Percentiles rank a stretch among this genome's conserved stretches.
Conservation (phyloP, 129 eudicot genomes). For the Centaurea solstitialis region DNA sequence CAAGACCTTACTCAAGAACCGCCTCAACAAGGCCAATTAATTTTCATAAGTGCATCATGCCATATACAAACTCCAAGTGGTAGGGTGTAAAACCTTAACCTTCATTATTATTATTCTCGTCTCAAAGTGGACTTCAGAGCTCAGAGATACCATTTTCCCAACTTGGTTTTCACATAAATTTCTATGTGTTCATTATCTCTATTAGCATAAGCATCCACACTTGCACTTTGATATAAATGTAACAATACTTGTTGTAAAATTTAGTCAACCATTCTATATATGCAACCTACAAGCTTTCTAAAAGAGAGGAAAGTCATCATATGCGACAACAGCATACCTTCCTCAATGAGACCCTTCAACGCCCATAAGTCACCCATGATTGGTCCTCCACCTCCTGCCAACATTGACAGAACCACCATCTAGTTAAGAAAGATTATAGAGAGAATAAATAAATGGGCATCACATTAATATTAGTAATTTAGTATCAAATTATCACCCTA, state of each 20-base stretch:
- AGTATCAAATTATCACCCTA: conserved; percentile 2
- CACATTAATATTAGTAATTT: neutral
- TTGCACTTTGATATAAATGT: neutral
- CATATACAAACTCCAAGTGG: neutral
- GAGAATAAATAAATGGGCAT: neutral
- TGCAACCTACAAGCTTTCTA: neutral
- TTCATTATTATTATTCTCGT: neutral
- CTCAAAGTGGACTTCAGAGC: neutral
- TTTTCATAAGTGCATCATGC: neutral
- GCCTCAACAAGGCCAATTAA: neutral
- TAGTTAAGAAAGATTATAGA: neutral
- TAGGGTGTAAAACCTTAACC: neutral
- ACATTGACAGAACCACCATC: conserved; percentile 19
- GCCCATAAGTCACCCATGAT: conserved; percentile 99
- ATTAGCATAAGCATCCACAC: conserved; percentile 4
- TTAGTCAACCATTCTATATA: neutral
- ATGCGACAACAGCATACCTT: conserved; percentile 51
- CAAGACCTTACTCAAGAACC: neutral
- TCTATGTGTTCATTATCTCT: neutral
- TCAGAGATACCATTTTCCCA: neutral
- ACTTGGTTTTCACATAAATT: conserved; percentile 11
- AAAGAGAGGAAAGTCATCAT: conserved; percentile 10
- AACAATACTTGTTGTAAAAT: conserved; percentile 4
- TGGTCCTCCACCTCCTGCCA: conserved; percentile 89
- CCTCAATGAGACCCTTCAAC: conserved; percentile 85